A percentile compares a stretch with the other conserved stretches of the same genome.
Conservation (phyloP, 2,329 filamentous ascomycete species). For the Nothophoma quercina region DNA sequence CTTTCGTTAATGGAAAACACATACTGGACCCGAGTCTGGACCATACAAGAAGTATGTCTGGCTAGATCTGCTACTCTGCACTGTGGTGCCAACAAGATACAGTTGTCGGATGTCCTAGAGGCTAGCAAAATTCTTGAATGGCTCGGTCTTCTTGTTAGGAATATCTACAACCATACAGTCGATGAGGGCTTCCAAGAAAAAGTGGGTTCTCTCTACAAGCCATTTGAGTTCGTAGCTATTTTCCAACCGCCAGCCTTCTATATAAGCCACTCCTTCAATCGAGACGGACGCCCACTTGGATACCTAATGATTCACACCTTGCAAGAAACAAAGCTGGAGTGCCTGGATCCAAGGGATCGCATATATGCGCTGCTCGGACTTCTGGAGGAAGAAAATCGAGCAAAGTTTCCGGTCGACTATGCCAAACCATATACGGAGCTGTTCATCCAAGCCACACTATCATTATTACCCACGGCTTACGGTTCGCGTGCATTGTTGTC, state of each 20-base stretch:
- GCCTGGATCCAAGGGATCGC: background rate
- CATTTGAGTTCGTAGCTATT: no score
- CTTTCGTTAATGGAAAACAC: background rate
- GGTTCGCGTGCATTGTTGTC: background rate
- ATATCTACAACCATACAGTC: no score
- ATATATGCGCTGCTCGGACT: background rate
- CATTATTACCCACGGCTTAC: background rate
- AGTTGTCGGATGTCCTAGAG: background rate
- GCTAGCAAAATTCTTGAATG: background rate
- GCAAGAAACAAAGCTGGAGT: background rate
- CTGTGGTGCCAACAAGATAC: background rate
- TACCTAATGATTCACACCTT: background rate
- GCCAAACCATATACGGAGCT: background rate
- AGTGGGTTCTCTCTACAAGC: no score
- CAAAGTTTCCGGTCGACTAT: background rate
- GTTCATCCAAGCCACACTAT: background rate
- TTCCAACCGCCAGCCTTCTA: background rate
- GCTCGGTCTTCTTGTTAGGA: background rate
- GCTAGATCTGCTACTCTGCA: background rate
- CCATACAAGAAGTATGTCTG: background rate
- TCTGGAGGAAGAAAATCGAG: background rate
- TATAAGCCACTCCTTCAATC: background rate
- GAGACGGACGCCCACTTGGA: background rate
- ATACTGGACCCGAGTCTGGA: slow-evolving; percentile 1
- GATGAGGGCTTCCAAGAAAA: no score